Evolutionary conservation across 2,329 filamentous ascomycete genomes (phyloP), one percentile per base, ranked within the genome.

Genomic region (Fusarium longipes): DNA sequence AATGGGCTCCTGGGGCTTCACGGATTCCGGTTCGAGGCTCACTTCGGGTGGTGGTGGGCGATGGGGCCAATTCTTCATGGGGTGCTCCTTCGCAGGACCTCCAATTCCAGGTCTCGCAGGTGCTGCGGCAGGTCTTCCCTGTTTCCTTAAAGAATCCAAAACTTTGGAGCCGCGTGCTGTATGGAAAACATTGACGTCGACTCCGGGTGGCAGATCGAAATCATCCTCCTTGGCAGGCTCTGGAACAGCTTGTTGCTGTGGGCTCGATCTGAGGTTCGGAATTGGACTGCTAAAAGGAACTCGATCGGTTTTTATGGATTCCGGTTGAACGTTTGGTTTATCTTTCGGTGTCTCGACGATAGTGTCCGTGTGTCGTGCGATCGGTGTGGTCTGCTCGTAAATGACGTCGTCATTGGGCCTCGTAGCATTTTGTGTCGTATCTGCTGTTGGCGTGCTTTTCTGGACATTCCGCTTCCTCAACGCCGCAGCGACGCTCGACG

Each of bases 111-210:
- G 55, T 2, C 38, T 66, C 8, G 52, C 48, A 7, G 57, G 44
- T 5, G 57, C 56, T 12, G 57, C 43, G 18, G 44, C 51, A 6
- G 67, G 47, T 9, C 47, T 60, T n/a, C 57, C 56, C 43, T 74
- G 71, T 36, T 77, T 76, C 20, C 74, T 70, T n/a, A 79, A 22
- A 2, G 78, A 78, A 2, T 78, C 75, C 35, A 86, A 53, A 9
- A 86, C 77, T 40, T 79, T 80, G 3, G 83, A 82, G 5, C 81
- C 83, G 25, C 77, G 76, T 15, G 69, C 72, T 3, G 83, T 84
- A 57, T 82, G 82, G 54, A 87, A 86, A 20, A 86, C 72, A 47
- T 83, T 81, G 49, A 84, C 68, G 53, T 84, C 77, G 22, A 84
- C 72, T 24, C 74, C 82, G 1, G 76, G 67, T 4, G 82, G 82